Evolutionary conservation across 179 eudicot species (phyloP), one percentile per base, ranked within the genome.

Genomic region (Sideroxylon spinosum): DNA sequence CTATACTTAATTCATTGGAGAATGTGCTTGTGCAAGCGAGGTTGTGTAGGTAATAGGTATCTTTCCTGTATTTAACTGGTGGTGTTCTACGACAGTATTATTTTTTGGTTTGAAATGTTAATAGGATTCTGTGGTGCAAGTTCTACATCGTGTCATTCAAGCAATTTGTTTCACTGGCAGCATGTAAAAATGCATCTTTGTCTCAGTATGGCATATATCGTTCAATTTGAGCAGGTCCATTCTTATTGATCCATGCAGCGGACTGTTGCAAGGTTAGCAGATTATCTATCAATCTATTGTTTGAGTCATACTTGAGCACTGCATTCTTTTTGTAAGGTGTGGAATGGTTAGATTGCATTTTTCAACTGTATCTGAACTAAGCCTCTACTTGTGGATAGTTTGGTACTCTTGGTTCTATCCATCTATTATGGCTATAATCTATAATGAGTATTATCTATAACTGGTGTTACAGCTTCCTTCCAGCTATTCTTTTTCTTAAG

Each of bases 181-280:
- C 37, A 37, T 68, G 52, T 37, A 37, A 68, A 32, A 4, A 68
- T 68, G 49, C 16, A 12, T 69, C 25, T 69, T 12, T 53, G 6
- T 72, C 22, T 8, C 7, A 13, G 1, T 17, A 0, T 12, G 14
- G 26, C 28, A 29, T 17, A 17, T 20, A 13, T 74, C 11, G 16
- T 9, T 11, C 37, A 44, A 23, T 37, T 61, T 74, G 52, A 60
- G 52, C 26, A 3, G 57, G 59, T 46, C 68, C 78, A 75, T 22
- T 37, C 23, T 23, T 55, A 75, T 75, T 44, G 68, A 75, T 44
- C 4, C 12, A 64, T 71, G 46, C 26, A 61, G 37, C 61, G 59
- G 56, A 48, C 22, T 32, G 55, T 20, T n/a, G 68, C 26, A n/a
- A 32, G 48, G 22, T 11, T 59, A 44, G 77, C 11, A 59, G 56